Evolutionary conservation across 768 basidiomycete species (phyloP).

Genomic region (Calocera viscosa): DNA sequence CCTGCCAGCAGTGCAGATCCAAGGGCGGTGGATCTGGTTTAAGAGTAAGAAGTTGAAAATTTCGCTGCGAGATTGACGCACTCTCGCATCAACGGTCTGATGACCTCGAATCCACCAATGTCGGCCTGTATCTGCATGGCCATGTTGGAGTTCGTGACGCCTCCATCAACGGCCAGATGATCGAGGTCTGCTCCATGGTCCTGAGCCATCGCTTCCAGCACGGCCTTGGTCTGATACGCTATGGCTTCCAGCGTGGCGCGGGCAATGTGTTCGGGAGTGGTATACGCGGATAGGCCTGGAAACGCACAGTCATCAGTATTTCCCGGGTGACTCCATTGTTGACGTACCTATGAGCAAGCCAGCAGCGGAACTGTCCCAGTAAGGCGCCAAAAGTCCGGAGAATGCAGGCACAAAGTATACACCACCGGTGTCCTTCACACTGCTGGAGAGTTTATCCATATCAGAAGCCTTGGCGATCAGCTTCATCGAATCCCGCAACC

Average conservation of each 20-base stretch:
- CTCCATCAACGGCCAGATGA: conserved; percentile 92
- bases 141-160: conserved; percentile 88
- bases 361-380: conserved; percentile 90
- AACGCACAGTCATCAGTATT: neutral
- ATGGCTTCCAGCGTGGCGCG: conserved; percentile 93
- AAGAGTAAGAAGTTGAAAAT: conserved; percentile 5
- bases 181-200: conserved; percentile 73
- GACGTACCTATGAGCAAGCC: conserved; percentile 64
- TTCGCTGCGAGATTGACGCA: conserved; percentile 30
- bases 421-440: conserved; percentile 69
- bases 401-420: conserved; percentile 97
- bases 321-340: neutral
- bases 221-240: conserved; percentile 89
- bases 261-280: conserved; percentile 83
- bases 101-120: conserved; percentile 80
- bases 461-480: conserved; percentile 70
- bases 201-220: conserved; percentile 87
- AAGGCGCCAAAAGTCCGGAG: conserved; percentile 88
- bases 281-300: conserved; percentile 68
- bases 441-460: conserved; percentile 71
- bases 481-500: conserved; percentile 80
- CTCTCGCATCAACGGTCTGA: conserved; percentile 96
- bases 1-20: conserved; percentile 92
- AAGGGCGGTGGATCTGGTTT: conserved; percentile 87
- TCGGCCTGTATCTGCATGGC: conserved; percentile 81